Evolutionary conservation across 148 eudicot species (phyloP).

Genomic region (Polygonum aviculare): DNA sequence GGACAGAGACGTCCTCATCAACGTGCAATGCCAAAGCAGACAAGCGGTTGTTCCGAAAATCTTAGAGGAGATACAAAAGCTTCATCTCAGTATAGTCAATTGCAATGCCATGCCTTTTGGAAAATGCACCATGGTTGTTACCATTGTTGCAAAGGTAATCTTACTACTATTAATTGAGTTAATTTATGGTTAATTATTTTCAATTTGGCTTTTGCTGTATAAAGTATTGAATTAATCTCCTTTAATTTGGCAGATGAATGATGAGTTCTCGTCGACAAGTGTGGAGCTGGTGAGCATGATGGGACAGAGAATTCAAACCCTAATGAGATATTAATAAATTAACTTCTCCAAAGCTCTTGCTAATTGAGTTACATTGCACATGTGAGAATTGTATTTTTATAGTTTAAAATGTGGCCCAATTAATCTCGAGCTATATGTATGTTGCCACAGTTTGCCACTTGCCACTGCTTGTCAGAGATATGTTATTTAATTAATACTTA

Average conservation of each 20-base stretch:
- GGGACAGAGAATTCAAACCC: slow-evolving; percentile 1
- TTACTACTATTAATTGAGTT: not conserved
- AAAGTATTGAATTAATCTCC: not conserved
- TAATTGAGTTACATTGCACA: not conserved
- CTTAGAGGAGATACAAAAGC: slow-evolving; percentile 25
- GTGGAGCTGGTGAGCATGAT: slow-evolving; percentile 7
- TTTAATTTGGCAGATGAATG: slow-evolving; percentile 4
- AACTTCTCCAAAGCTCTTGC: not conserved
- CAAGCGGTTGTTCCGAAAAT: slow-evolving; percentile 18
- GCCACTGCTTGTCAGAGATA: not conserved
- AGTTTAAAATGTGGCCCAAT: not conserved
- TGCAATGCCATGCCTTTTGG: slow-evolving; percentile 33
- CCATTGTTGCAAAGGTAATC: slow-evolving; percentile 34
- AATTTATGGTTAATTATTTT: not conserved
- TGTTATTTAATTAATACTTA: not conserved
- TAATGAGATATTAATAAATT: not conserved
- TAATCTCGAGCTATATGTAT: not conserved
- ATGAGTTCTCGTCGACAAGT: not conserved
- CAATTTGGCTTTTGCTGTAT: not conserved
- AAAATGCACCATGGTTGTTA: slow-evolving; percentile 13
- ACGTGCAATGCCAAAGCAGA: slow-evolving; percentile 19
- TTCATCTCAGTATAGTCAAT: slow-evolving; percentile 23
- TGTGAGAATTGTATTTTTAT: not conserved
- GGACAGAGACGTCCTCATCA: slow-evolving; percentile 20
- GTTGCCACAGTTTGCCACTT: not conserved